Conservation (phyloP, 176 grass and related monocot genomes). For the Paspalum notatum region DNA sequence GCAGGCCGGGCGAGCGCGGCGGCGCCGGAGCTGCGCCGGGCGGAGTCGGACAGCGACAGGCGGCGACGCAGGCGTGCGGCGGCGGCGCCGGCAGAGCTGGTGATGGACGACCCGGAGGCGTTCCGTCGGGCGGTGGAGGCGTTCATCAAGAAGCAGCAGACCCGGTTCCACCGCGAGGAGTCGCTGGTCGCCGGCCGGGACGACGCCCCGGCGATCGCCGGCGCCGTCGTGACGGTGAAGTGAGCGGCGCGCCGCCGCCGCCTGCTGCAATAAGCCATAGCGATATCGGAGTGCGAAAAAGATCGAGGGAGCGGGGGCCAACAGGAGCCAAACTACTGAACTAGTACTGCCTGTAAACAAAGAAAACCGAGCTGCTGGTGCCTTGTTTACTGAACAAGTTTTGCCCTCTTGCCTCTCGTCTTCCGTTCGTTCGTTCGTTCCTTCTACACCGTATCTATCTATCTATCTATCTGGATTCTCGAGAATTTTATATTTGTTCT, state of each 20-base stretch:
- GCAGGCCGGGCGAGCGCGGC: neutral
- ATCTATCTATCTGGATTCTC: too few species aligned
- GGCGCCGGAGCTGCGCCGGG: constrained; percentile 53
- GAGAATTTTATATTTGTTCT: too few species aligned
- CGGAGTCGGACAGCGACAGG: constrained; percentile 49
- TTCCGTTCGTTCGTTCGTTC: too few species aligned
- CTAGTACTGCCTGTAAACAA: too few species aligned
- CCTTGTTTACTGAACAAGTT: constrained; percentile 53
- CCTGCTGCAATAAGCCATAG: neutral
- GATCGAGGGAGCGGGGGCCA: neutral
- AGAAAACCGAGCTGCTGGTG: constrained; percentile 10
- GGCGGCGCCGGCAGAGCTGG: constrained; percentile 34
- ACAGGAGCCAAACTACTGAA: neutral
- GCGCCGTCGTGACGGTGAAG: constrained; percentile 28
- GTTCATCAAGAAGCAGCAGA: constrained; percentile 75
- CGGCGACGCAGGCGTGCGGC: constrained; percentile 26
- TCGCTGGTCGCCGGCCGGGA: constrained; percentile 36
- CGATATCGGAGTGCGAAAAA: constrained; percentile 22
- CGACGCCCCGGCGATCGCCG: neutral
- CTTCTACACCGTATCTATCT: too few species aligned
- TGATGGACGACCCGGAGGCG: constrained; percentile 47
- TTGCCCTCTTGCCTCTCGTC: constrained; percentile 50
- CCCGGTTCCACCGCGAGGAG: constrained; percentile 75
- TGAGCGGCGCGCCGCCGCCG: neutral
- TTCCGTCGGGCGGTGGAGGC: constrained; percentile 68